Base-by-base conservation (phyloP, 306 rosid genomes). In the Castanea crenata region DNA sequence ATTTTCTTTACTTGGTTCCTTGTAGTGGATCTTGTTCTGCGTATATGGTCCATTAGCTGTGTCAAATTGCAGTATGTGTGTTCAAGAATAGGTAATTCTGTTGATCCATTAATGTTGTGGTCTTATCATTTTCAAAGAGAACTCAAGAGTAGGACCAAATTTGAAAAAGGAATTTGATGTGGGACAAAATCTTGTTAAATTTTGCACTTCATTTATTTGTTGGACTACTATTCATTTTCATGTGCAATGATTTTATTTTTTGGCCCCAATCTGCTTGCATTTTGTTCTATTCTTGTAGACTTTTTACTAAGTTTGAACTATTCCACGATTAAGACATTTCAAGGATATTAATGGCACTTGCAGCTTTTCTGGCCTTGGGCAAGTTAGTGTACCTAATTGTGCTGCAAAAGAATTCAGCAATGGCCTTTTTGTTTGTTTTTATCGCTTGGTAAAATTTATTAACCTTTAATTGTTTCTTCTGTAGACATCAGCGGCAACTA, bases 401-500 rank as follows among this genome's bases (percentile, higher is more conserved):
- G 73, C 49, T 76, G 77, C 64, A 6, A 58, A 32, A 74, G 5
- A 70, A 61, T 69, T 56, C 44, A 55, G 59, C 64, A 14, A 15
- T 68, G 56, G 57, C 51, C 58, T 46, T 11, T 20, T 27, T 41
- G 12, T 41, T 41, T 41, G 46, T 41, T 34, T 69, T 76, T 55
- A 61, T 61, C 15, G 64, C 81, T 78, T 73, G 31, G 34, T 58
- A 61, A 68, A 13, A 25, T 35, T 69, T 79, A 61, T 55, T 84
- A 46, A 63, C 81, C 31, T 55, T 77, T 4, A 77, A n/a, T 55
- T 70, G 58, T 54, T 2, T 51, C 38, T 80, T 38, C 14, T 83
- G 85, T 78, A 94, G 98, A 85, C 89, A 57, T 63, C 99, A 54
- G 91, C 88, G n/a, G 92, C 93, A 86, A 85, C 91, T 32, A 88